Evolutionary conservation across 1,284 basidiomycete species (phyloP).

Genomic region (Fistulinella staudtii): DNA sequence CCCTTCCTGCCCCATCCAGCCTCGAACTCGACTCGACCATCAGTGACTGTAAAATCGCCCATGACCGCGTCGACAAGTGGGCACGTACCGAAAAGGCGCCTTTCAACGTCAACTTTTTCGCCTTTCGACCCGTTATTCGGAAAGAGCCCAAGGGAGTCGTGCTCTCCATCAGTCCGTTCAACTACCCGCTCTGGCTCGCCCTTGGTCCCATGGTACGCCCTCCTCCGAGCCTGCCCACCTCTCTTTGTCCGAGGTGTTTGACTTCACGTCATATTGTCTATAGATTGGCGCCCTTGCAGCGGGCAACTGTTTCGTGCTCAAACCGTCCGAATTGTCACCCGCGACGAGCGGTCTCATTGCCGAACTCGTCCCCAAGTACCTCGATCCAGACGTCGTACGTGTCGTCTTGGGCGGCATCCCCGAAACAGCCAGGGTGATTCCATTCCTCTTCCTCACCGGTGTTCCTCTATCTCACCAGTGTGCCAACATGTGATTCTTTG

Average conservation of each 20-base stretch:
- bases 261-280: background rate
- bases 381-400: constrained; percentile 69
- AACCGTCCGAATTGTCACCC: constrained; percentile 79
- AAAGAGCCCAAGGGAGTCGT: constrained; percentile 78
- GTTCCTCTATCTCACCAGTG: no score
- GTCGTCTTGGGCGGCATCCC: constrained; percentile 77
- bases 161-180: constrained; percentile 66
- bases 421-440: constrained; percentile 63
- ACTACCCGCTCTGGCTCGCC: constrained; percentile 52
- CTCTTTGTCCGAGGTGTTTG: no score
- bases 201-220: constrained; percentile 51
- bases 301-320: constrained; percentile 71
- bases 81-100: constrained; percentile 61
- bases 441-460: no score
- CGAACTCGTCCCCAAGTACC: constrained; percentile 75
- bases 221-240: no score
- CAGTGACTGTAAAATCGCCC: constrained; percentile 59
- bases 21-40: constrained; percentile 54
- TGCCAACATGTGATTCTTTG: background rate
- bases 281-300: constrained; percentile 75
- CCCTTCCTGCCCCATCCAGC: no score
- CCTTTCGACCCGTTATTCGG: constrained; percentile 59
- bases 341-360: constrained; percentile 64
- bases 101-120: constrained; percentile 50
- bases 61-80: constrained; percentile 74